These are phyloP conservation scores for Rhypophila decipiens DNA, from an alignment of 495 filamentous ascomycete genomes.

Conservation along the genomic window DNA sequence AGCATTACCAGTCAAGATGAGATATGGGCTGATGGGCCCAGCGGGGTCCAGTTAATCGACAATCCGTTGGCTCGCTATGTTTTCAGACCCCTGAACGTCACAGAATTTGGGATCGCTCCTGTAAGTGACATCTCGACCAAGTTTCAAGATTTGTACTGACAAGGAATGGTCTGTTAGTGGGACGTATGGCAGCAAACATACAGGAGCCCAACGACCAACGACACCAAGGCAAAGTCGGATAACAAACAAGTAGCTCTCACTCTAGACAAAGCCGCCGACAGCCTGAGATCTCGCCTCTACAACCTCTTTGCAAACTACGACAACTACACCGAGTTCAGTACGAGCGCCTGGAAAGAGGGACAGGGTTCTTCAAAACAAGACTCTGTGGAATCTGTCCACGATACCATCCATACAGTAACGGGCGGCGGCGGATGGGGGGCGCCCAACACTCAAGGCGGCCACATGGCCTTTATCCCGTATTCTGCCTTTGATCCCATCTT, in stretches of 20 bases:
- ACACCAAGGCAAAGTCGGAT: constrained; percentile 42
- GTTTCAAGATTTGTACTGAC: no score
- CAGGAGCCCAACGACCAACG: constrained; percentile 38
- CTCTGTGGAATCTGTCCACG: constrained; percentile 59
- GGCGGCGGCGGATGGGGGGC: constrained; percentile 26
- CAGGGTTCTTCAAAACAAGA: constrained; percentile 36
- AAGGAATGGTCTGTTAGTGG: constrained; percentile 3
- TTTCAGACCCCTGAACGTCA: constrained; percentile 49
- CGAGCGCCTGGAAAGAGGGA: constrained; percentile 43
- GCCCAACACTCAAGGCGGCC: constrained; percentile 36
- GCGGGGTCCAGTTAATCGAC: constrained; percentile 44
- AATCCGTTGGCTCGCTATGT: constrained; percentile 59
- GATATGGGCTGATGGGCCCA: constrained; percentile 48
- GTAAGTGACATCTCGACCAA: no score
- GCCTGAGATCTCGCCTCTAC: constrained; percentile 48
- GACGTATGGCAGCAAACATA: constrained; percentile 42
- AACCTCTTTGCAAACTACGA: constrained; percentile 52
- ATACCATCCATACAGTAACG: constrained; percentile 55
- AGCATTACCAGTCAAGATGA: constrained; percentile 37
- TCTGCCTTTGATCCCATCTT: constrained; percentile 72
- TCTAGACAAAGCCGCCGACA: constrained; percentile 40
- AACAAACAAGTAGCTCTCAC: constrained; percentile 42
- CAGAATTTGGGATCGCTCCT: constrained; percentile 34
- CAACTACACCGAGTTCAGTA: constrained; percentile 54
- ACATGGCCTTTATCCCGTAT: constrained; percentile 59